A percentile compares a stretch with the other conserved stretches of the same genome.
Conservation (phyloP, 2,329 filamentous ascomycete genomes). For the Hymenoscyphus salicellus region DNA sequence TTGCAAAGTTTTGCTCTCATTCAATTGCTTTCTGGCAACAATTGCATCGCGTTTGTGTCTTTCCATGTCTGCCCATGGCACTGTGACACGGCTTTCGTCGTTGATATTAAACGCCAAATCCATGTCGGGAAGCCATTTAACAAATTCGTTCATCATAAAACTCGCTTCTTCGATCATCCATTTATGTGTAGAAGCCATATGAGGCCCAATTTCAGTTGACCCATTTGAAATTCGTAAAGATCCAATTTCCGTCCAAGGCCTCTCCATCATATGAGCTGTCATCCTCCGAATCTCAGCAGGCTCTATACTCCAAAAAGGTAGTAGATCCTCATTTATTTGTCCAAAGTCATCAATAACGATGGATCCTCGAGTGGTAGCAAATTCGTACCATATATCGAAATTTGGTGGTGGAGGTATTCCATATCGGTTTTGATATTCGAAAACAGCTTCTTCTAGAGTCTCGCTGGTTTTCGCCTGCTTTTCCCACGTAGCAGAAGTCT, state of each 20-base stretch:
- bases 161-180: conserved; percentile 41
- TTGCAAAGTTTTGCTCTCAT: conserved; percentile 9
- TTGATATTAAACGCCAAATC: conserved; percentile 51
- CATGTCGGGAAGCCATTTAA: conserved; percentile 49
- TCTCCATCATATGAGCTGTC: conserved; percentile 18
- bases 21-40: conserved; percentile 11
- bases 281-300: conserved; percentile 28
- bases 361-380: conserved; percentile 32
- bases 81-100: conserved; percentile 49
- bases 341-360: conserved; percentile 36
- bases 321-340: conserved; percentile 34
- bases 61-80: conserved; percentile 28
- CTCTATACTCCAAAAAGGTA: conserved; percentile 35
- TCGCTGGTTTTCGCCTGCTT: conserved; percentile 19
- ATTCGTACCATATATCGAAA: conserved; percentile 35
- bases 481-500: conserved; percentile 12
- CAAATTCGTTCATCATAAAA: conserved; percentile 42
- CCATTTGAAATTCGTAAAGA: conserved; percentile 38
- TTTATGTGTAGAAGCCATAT: conserved; percentile 36
- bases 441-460: conserved; percentile 19
- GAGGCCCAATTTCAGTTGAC: conserved; percentile 34
- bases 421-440: conserved; percentile 23
- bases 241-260: conserved; percentile 31
- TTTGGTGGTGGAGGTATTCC: conserved; percentile 24
- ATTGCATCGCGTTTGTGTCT: conserved; percentile 5